A percentile compares a stretch with the other conserved stretches of the same genome.
Evolutionary conservation across 179 eudicot species (phyloP).

Genomic region (Silene coronaria): DNA sequence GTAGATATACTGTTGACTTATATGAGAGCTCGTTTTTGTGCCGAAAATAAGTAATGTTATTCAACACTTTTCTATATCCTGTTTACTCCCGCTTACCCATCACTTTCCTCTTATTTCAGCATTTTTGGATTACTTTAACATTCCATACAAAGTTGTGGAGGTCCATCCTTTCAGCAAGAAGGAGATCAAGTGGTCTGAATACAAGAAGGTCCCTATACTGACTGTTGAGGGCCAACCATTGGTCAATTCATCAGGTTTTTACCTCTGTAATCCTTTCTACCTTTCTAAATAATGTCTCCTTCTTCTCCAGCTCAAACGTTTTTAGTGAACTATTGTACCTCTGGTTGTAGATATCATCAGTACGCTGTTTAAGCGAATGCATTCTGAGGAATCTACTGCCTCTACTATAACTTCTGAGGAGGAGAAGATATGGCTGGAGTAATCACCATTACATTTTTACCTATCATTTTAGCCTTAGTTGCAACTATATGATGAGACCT

Average conservation of each 20-base stretch:
- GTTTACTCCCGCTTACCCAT: not conserved
- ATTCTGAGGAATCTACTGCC: constrained; percentile 33
- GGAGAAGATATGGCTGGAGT: constrained; percentile 88
- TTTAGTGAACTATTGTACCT: not conserved
- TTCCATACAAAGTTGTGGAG: constrained; percentile 94
- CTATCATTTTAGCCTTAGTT: not conserved
- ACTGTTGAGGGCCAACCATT: constrained; percentile 84
- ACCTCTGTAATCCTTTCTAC: not conserved
- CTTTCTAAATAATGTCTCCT: not conserved
- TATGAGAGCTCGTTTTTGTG: not conserved
- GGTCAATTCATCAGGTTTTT: constrained; percentile 88
- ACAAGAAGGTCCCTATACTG: constrained; percentile 90
- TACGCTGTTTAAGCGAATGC: constrained; percentile 43
- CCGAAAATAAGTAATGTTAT: not conserved
- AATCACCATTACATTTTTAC: constrained; percentile 15
- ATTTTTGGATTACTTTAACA: constrained; percentile 76
- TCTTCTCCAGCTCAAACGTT: not conserved
- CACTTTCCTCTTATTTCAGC: constrained; percentile 41
- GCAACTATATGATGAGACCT: not conserved
- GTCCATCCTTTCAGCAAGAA: constrained; percentile 95
- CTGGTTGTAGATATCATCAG: constrained; percentile 63
- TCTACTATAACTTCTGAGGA: constrained; percentile 40
- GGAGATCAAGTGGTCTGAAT: constrained; percentile 96
- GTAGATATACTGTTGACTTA: no score
- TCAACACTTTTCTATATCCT: no score